These are phyloP conservation scores for Fonsecaea erecta DNA, from an alignment of 2,329 filamentous ascomycete species.

Conservation along the genomic window DNA sequence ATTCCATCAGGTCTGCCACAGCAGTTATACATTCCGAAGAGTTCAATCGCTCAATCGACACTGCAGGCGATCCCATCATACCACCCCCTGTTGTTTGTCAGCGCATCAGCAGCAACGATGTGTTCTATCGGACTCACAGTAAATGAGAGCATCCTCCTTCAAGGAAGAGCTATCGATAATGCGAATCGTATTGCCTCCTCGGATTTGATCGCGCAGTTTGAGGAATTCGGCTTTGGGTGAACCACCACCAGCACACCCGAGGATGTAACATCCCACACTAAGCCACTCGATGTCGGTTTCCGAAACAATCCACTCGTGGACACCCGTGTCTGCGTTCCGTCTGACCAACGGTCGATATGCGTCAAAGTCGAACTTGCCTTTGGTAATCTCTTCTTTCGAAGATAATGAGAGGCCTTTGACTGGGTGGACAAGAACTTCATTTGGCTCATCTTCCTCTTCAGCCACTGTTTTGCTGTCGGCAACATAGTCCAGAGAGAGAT, in stretches of 20 bases:
- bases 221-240: constrained; percentile 53
- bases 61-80: constrained; percentile 65
- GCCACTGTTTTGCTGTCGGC: constrained; percentile 27
- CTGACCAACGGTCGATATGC: constrained; percentile 50
- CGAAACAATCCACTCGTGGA: constrained; percentile 50
- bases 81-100: constrained; percentile 37
- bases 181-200: constrained; percentile 46
- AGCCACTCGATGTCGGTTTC: constrained; percentile 54
- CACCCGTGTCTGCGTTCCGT: constrained; percentile 46
- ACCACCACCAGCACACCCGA: constrained; percentile 55
- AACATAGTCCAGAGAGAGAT: constrained; percentile 40
- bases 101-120: constrained; percentile 29
- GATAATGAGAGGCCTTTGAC: background rate
- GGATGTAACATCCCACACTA: constrained; percentile 54
- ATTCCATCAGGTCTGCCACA: constrained; percentile 58
- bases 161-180: constrained; percentile 50
- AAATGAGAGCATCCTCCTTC: constrained; percentile 50
- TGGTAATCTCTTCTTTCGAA: constrained; percentile 13
- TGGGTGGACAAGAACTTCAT: background rate
- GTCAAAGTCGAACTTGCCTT: constrained; percentile 39
- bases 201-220: constrained; percentile 42
- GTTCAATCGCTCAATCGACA: constrained; percentile 63
- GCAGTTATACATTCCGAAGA: constrained; percentile 61
- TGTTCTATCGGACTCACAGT: constrained; percentile 39
- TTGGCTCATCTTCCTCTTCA: constrained; percentile 33